Evolutionary conservation across 1,139 yeast species (phyloP), one percentile per base, ranked within the genome.

Genomic region (Candida sp.): DNA sequence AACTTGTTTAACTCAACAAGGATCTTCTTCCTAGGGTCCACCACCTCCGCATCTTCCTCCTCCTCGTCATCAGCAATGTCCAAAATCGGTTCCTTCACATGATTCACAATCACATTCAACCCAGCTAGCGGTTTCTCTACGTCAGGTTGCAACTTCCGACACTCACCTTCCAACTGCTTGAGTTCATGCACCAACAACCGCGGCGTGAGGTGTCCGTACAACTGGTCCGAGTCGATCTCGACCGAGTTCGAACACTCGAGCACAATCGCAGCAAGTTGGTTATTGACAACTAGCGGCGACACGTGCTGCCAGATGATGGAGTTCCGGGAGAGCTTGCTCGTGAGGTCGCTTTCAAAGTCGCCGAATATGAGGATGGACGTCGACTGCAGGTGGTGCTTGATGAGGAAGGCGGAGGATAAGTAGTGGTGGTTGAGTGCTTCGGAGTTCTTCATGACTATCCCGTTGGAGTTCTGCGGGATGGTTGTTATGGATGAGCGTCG

Each of bases 151-250:
- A 59, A 34, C 23, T 50, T 47, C 27, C 49, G 30, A 49, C 68
- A 60, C 51, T 60, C 58, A 31, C 45, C 37, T 48, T 63, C 58
- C 49, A 88, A 66, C n/a, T 55, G 60, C 39, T 63, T 56, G 38
- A 92, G 70, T 60, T 90, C 96, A 17, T 70, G 63, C 11, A 89
- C 74, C 37, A 92, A 68, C 58, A 81, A 80, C 3, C 64, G 57
- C 2, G 97, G 96, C 25, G 89, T 85, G 66, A 92, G 66, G 68
- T 92, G 98, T 1, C 98, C 98, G 63, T 83, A 92, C 42, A 88
- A 62, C 53, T 69, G 63, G 5, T 69, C 67, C 11, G 74, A 77
- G 1, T 76, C 70, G 1, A 78, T 74, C n/a, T 72, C 69, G 53
- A 78, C 77, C 8, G 78, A 65, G 34, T 83, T 83, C 1, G 96